phyloP scores from a whole-genome alignment of 768 basidiomycete species.

The Russula emetica region DNA sequence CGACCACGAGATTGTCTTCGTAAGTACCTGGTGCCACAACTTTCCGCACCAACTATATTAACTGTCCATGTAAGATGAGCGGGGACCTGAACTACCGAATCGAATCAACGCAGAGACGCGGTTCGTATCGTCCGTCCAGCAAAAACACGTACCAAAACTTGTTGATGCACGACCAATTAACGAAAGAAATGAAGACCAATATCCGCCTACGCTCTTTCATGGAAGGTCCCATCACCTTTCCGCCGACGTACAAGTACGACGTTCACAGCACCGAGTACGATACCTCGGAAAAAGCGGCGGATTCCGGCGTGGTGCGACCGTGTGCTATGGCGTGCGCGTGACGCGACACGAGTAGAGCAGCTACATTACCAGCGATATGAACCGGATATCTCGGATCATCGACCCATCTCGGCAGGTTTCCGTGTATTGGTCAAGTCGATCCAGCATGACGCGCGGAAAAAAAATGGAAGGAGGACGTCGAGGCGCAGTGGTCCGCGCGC shows the following conservation, averaged over 20 bases:
- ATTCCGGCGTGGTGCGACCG: constrained; percentile 97
- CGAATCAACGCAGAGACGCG: constrained; percentile 81
- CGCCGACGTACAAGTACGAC: constrained; percentile 96
- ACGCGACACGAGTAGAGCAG: constrained; percentile 53
- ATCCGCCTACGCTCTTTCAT: constrained; percentile 79
- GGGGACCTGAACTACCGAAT: constrained; percentile 99
- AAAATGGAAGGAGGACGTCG: constrained; percentile 54
- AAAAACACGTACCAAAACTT: constrained; percentile 62
- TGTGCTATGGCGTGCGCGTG: constrained; percentile 69
- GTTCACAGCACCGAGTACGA: constrained; percentile 75
- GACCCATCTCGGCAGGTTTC: constrained; percentile 82
- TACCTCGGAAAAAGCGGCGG: constrained; percentile 80
- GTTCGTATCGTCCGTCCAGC: constrained; percentile 68
- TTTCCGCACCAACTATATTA: background rate
- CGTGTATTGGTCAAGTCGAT: constrained; percentile 69
- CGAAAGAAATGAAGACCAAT: constrained; percentile 84
- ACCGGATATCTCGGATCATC: constrained; percentile 83
- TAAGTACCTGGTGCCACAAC: constrained; percentile 39
- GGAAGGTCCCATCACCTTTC: constrained; percentile 79
- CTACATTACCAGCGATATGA: constrained; percentile 81
- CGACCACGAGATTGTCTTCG: constrained; percentile 93
- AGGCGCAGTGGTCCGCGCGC: constrained; percentile 47
- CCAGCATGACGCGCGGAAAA: constrained; percentile 50
- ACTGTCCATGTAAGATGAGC: constrained; percentile 50
- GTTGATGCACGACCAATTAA: constrained; percentile 77